phyloP scores from a whole-genome alignment of 495 filamentous ascomycete species.

The Xylaria cubensis region DNA sequence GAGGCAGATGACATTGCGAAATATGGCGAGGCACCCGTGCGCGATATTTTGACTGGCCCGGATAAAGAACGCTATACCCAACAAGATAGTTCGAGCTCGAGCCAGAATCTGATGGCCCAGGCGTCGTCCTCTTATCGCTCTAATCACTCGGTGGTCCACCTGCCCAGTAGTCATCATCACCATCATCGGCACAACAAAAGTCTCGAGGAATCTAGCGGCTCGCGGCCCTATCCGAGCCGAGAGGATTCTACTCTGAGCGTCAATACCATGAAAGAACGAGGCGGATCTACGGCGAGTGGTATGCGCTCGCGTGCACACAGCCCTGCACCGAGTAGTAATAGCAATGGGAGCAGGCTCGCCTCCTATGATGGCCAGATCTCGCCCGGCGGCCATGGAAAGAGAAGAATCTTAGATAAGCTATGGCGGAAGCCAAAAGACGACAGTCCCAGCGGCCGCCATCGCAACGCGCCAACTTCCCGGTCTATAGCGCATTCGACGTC shows the following conservation, averaged over 20 bases:
- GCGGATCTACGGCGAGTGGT: slow-evolving; percentile 49
- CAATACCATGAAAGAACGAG: slow-evolving; percentile 53
- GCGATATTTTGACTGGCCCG: slow-evolving; percentile 71
- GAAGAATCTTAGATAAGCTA: slow-evolving; percentile 70
- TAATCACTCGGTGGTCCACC: slow-evolving; percentile 59
- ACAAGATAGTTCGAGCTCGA: slow-evolving; percentile 26
- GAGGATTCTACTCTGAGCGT: slow-evolving; percentile 70
- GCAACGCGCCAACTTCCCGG: slow-evolving; percentile 59
- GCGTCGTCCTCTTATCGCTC: slow-evolving; percentile 61
- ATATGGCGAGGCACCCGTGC: slow-evolving; percentile 83
- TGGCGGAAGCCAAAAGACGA: slow-evolving; percentile 68
- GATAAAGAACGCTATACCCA: slow-evolving; percentile 69
- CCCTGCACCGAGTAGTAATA: slow-evolving; percentile 74
- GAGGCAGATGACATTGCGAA: slow-evolving; percentile 82
- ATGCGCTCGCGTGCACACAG: slow-evolving; percentile 69
- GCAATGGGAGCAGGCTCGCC: slow-evolving; percentile 56
- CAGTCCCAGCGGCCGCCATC: slow-evolving; percentile 50
- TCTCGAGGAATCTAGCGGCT: slow-evolving; percentile 72
- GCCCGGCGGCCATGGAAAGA: slow-evolving; percentile 65
- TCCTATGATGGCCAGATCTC: slow-evolving; percentile 62
- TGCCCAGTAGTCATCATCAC: slow-evolving; percentile 66
- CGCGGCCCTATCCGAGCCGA: slow-evolving; percentile 68
- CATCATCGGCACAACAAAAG: slow-evolving; percentile 72
- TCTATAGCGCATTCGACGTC: slow-evolving; percentile 58
- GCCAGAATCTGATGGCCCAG: slow-evolving; percentile 34